Evolutionary conservation across 345 rosid genomes (phyloP).

Genomic region (Linum trigynum): DNA sequence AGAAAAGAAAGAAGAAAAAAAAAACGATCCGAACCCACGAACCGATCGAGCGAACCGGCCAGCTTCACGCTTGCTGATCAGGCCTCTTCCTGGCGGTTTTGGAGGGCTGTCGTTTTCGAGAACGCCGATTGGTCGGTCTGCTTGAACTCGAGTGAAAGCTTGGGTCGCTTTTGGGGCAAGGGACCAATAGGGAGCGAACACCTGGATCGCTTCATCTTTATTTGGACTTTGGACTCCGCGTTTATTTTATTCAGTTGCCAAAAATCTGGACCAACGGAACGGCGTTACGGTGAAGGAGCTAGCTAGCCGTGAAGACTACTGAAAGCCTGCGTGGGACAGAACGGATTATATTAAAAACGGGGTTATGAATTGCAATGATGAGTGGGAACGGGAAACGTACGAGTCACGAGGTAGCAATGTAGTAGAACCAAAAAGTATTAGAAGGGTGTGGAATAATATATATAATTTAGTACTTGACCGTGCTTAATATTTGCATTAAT

Average conservation of each 20-base stretch:
- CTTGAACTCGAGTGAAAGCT: background rate
- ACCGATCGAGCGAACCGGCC: background rate
- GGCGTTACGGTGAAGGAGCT: slow-evolving; percentile 4
- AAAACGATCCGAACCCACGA: background rate
- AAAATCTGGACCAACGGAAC: slow-evolving; percentile 7
- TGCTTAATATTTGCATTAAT: background rate
- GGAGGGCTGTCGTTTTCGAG: slow-evolving; percentile 24
- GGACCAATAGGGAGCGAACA: slow-evolving; percentile 15
- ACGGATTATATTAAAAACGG: background rate
- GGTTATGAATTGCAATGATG: background rate
- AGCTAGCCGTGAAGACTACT: background rate
- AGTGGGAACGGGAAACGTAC: background rate
- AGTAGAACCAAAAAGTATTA: background rate
- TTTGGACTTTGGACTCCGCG: too few relatives aligned
- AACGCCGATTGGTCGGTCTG: slow-evolving; percentile 11
- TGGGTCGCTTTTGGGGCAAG: slow-evolving; percentile 7
- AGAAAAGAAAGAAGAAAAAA: too few relatives aligned
- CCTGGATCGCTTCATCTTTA: background rate
- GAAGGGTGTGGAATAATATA: background rate
- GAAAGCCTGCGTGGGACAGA: background rate
- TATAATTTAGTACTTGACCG: background rate
- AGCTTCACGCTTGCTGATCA: slow-evolving; percentile 7
- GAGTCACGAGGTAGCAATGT: background rate
- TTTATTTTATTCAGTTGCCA: too few relatives aligned
- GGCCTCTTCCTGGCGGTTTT: background rate